phyloP scores from a whole-genome alignment of 441 rosid species.

The Pelargonium cotyledonis region DNA sequence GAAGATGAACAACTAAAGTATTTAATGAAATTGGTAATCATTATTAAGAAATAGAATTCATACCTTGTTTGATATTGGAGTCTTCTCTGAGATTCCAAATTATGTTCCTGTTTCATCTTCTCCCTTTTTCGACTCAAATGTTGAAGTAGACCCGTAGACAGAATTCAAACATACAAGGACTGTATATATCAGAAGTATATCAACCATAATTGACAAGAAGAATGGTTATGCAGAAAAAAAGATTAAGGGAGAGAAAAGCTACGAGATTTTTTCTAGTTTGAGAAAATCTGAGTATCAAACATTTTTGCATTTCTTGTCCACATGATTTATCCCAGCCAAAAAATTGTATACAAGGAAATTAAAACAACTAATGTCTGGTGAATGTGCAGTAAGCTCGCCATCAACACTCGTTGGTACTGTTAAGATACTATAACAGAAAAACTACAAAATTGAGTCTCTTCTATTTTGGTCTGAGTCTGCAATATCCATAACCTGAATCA shows the following conservation, averaged over 20 bases:
- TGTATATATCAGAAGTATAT: too few species aligned
- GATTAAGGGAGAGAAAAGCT: background rate
- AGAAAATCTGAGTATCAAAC: constrained; percentile 2
- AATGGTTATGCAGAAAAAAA: background rate
- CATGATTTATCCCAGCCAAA: background rate
- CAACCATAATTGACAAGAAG: background rate
- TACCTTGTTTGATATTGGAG: background rate
- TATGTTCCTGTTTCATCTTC: background rate
- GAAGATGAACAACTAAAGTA: background rate
- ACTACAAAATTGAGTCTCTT: background rate
- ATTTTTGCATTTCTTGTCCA: background rate
- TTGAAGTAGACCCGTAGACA: background rate
- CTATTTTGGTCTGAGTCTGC: background rate
- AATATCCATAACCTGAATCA: background rate
- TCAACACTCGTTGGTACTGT: background rate
- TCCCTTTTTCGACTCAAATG: background rate
- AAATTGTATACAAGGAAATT: background rate
- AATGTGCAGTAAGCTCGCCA: background rate
- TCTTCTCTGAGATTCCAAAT: background rate
- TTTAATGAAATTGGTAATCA: background rate
- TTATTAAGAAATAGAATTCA: background rate
- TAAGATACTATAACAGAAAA: background rate
- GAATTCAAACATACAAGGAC: background rate
- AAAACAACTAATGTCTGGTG: background rate
- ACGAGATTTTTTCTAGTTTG: background rate